Evolutionary conservation across 2,329 filamentous ascomycete genomes (phyloP).

Genomic region (Botrytis aclada): DNA sequence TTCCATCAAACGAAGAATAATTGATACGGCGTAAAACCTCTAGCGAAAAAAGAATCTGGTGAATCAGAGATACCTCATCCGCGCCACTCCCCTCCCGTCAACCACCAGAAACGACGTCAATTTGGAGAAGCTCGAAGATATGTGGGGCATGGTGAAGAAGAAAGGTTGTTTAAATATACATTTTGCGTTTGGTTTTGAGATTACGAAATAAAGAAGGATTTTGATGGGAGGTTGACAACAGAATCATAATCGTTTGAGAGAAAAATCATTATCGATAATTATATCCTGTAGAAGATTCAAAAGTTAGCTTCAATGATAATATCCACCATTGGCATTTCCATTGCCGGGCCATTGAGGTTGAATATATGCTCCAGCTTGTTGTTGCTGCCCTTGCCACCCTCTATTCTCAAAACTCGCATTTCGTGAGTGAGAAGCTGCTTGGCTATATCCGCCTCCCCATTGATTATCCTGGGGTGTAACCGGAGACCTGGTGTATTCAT

Average conservation of each 20-base stretch:
- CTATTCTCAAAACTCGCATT: constrained; percentile 14
- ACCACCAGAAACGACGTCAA: neutral
- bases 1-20: neutral
- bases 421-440: constrained; percentile 13
- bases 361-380: constrained; percentile 8
- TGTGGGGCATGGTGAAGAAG: neutral
- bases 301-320: constrained; percentile 22
- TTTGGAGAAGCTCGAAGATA: neutral
- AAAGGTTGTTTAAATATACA: constrained; percentile 13
- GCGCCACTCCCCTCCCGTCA: neutral
- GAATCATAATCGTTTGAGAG: neutral
- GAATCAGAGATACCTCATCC: neutral
- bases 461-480: constrained; percentile 11
- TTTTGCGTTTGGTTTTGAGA: neutral
- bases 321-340: constrained; percentile 17
- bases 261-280: constrained; percentile 20
- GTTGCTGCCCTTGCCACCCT: constrained; percentile 19
- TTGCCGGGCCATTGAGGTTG: constrained; percentile 11
- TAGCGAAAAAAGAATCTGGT: neutral
- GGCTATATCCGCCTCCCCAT: constrained; percentile 10
- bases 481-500: constrained; percentile 18
- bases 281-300: constrained; percentile 19
- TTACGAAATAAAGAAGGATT: neutral
- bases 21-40: neutral
- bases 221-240: neutral